These are phyloP conservation scores for Malus sylvestris DNA, from an alignment of 306 rosid species.

Conservation along the genomic window DNA sequence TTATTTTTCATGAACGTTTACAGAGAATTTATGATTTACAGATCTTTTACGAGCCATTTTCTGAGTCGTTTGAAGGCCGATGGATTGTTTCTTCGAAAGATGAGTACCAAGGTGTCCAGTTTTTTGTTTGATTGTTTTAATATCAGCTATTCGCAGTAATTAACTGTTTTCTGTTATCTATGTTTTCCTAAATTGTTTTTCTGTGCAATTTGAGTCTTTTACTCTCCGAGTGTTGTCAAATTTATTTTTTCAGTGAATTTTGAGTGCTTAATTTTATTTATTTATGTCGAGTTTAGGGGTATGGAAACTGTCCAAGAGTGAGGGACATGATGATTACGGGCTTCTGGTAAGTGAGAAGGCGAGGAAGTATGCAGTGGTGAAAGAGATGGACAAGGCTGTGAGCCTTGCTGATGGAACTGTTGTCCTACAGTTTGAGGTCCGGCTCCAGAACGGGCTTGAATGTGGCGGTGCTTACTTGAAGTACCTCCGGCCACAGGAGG, in stretches of 20 bases:
- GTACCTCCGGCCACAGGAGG: slow-evolving; percentile 76
- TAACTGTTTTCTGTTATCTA: no score
- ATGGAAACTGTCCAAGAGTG: slow-evolving; percentile 89
- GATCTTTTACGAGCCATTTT: slow-evolving; percentile 54
- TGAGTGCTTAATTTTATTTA: background rate
- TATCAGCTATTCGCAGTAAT: background rate
- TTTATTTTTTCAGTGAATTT: background rate
- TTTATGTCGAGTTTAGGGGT: slow-evolving; percentile 41
- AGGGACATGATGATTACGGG: slow-evolving; percentile 87
- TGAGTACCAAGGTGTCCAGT: slow-evolving; percentile 36
- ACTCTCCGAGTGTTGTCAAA: background rate
- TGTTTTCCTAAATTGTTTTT: background rate
- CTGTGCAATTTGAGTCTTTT: no score
- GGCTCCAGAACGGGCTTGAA: slow-evolving; percentile 86
- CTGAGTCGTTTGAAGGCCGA: slow-evolving; percentile 41
- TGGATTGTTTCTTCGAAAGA: slow-evolving; percentile 54
- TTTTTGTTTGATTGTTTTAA: no score
- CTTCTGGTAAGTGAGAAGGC: slow-evolving; percentile 86
- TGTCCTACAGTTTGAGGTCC: slow-evolving; percentile 83
- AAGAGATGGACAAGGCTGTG: slow-evolving; percentile 53
- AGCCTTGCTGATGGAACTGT: slow-evolving; percentile 55
- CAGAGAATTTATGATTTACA: background rate
- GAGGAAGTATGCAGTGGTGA: slow-evolving; percentile 78
- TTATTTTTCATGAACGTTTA: background rate
- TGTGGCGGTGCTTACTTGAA: slow-evolving; percentile 98